These are phyloP conservation scores for Candida gorgasii DNA, from an alignment of 805 yeast species.

Conservation along the genomic window DNA sequence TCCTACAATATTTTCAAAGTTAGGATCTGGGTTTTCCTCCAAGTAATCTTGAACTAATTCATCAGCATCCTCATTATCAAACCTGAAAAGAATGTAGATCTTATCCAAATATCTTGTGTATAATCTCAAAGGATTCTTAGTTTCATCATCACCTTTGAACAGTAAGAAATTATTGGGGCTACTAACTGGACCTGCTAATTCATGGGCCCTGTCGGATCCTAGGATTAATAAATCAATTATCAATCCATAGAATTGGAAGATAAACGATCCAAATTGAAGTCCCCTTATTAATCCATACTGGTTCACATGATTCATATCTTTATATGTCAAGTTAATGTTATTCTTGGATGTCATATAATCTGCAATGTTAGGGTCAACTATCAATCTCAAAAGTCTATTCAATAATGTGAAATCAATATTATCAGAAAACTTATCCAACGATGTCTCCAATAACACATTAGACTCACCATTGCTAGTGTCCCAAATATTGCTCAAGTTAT, in stretches of 20 bases:
- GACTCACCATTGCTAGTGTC: constrained; percentile 70
- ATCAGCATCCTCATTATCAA: constrained; percentile 69
- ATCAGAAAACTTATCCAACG: constrained; percentile 69
- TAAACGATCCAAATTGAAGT: constrained; percentile 84
- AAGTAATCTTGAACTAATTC: constrained; percentile 75
- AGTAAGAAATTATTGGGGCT: constrained; percentile 79
- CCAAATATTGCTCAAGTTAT: constrained; percentile 80
- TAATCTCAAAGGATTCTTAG: constrained; percentile 70
- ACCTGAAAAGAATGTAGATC: constrained; percentile 75
- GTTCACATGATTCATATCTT: constrained; percentile 94
- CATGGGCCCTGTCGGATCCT: constrained; percentile 85
- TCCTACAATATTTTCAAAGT: constrained; percentile 81
- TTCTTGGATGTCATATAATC: constrained; percentile 93
- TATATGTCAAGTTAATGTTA: constrained; percentile 77
- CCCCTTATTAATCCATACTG: constrained; percentile 88
- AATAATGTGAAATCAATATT: constrained; percentile 86
- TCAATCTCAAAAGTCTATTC: constrained; percentile 74
- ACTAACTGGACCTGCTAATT: constrained; percentile 76
- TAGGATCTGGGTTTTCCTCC: constrained; percentile 89
- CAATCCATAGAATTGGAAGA: constrained; percentile 87
- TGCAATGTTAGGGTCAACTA: constrained; percentile 88
- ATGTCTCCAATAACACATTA: constrained; percentile 81
- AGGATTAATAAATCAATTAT: constrained; percentile 77
- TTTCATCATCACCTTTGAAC: constrained; percentile 61
- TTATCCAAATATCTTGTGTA: constrained; percentile 85